Percentiles rank a stretch among this genome's conserved stretches.
These are phyloP conservation scores for Pelargonium cotyledonis DNA, from an alignment of 441 rosid species.

Conservation along the genomic window DNA sequence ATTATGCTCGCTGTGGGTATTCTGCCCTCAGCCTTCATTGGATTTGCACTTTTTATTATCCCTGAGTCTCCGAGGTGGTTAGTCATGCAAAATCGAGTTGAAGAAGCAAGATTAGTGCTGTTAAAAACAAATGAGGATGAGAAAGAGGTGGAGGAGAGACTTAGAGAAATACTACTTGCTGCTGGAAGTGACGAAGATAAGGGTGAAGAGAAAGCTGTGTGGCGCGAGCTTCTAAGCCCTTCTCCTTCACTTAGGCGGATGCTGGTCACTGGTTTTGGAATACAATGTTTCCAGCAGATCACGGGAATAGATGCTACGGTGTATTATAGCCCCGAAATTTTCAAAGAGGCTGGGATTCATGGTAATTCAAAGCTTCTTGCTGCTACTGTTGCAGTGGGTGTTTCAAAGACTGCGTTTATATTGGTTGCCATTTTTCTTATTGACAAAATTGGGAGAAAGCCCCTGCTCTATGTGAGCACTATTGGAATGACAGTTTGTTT, in stretches of 20 bases:
- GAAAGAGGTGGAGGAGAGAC: background rate
- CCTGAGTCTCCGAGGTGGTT: background rate
- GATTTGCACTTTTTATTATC: background rate
- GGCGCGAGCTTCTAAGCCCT: conserved; percentile 2
- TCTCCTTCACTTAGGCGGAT: background rate
- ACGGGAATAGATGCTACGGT: background rate
- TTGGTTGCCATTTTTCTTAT: conserved; percentile 1
- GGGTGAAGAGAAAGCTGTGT: background rate
- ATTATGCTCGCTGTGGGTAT: background rate
- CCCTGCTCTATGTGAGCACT: background rate
- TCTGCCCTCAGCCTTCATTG: background rate
- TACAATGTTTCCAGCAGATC: conserved; percentile 6
- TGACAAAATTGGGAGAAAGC: background rate
- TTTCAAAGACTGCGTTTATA: background rate
- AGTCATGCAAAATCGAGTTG: conserved; percentile 2
- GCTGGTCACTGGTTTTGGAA: conserved; percentile 1
- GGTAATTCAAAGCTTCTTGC: conserved; percentile 2
- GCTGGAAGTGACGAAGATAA: background rate
- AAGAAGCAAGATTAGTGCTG: background rate
- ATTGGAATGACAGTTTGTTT: conserved; percentile 1
- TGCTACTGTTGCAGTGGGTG: background rate
- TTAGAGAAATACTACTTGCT: background rate
- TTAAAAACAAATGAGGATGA: background rate
- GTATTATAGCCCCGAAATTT: background rate
- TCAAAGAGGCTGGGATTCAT: conserved; percentile 2